A percentile compares a stretch with the other conserved stretches of the same genome.
Evolutionary conservation across 805 yeast species (phyloP).

Genomic region (Sugiyamaella americana): DNA sequence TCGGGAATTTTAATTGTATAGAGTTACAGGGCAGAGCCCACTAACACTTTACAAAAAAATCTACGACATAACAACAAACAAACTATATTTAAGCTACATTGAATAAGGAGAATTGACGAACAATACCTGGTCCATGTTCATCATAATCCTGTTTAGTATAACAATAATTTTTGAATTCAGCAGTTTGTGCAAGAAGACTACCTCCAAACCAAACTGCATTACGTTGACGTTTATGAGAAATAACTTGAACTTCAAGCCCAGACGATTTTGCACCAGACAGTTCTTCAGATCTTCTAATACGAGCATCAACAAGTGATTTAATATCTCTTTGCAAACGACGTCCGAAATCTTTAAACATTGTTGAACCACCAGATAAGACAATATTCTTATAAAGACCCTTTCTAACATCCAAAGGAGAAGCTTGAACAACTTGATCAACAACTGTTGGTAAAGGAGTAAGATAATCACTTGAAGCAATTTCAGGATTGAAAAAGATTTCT

Average conservation of each 20-base stretch:
- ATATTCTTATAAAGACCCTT: conserved; percentile 93
- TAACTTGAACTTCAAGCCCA: conserved; percentile 96
- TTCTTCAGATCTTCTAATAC: conserved; percentile 77
- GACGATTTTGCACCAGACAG: conserved; percentile 68
- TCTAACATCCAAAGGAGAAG: conserved; percentile 96
- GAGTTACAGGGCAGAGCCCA: background rate
- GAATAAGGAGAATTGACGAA: conserved; percentile 91
- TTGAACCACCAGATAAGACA: conserved; percentile 95
- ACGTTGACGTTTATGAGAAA: conserved; percentile 93
- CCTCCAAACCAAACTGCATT: conserved; percentile 99
- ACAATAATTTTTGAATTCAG: conserved; percentile 93
- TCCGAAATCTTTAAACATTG: conserved; percentile 98
- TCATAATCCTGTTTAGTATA: conserved; percentile 97
- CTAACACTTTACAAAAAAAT: background rate
- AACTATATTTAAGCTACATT: conserved; percentile 57
- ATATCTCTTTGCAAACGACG: conserved; percentile 95
- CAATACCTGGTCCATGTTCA: conserved; percentile 96
- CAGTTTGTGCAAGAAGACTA: conserved; percentile 89
- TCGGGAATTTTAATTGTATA: background rate
- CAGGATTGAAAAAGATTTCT: conserved; percentile 98
- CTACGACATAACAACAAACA: no score
- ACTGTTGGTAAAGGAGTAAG: conserved; percentile 94
- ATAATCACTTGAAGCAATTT: conserved; percentile 91
- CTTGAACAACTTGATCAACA: conserved; percentile 91
- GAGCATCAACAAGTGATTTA: conserved; percentile 76